These are phyloP conservation scores for Panaeolus papilionaceus DNA, from an alignment of 768 basidiomycete genomes.

Conservation along the genomic window DNA sequence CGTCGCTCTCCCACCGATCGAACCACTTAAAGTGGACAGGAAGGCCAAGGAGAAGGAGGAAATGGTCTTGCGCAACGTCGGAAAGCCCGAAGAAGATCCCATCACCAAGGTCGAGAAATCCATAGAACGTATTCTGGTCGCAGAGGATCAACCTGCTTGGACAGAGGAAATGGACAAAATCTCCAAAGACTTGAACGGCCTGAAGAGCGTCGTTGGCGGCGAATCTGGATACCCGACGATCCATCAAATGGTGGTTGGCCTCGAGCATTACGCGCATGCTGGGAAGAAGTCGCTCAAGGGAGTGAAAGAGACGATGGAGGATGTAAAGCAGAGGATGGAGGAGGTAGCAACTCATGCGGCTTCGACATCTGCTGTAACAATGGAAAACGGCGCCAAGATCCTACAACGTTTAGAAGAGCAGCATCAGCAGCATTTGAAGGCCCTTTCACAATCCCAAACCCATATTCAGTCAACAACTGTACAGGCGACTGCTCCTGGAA, in stretches of 20 bases:
- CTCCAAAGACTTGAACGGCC: slow-evolving; percentile 25
- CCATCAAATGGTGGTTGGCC: slow-evolving; percentile 37
- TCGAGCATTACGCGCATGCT: slow-evolving; percentile 35
- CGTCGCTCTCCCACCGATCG: neutral
- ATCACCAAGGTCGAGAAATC: neutral
- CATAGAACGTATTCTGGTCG: neutral
- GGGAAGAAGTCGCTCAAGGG: slow-evolving; percentile 32
- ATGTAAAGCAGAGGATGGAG: slow-evolving; percentile 19
- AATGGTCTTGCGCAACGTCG: neutral
- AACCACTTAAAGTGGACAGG: neutral
- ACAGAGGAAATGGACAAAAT: slow-evolving; percentile 28
- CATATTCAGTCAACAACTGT: neutral
- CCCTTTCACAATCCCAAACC: neutral
- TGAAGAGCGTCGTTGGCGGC: slow-evolving; percentile 33
- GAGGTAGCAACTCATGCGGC: slow-evolving; percentile 6
- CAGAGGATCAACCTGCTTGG: slow-evolving; percentile 5
- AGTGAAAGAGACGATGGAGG: slow-evolving; percentile 36
- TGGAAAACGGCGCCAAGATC: slow-evolving; percentile 19
- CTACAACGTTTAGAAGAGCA: slow-evolving; percentile 3
- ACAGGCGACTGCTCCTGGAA: neutral
- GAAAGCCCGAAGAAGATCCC: neutral
- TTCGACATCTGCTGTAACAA: slow-evolving; percentile 2
- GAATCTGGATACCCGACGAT: slow-evolving; percentile 34
- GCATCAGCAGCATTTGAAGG: neutral
- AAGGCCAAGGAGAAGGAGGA: neutral